A percentile compares a stretch with the other conserved stretches of the same genome.
phyloP scores from a whole-genome alignment of 768 basidiomycete genomes.

The Paxillus involutus region DNA sequence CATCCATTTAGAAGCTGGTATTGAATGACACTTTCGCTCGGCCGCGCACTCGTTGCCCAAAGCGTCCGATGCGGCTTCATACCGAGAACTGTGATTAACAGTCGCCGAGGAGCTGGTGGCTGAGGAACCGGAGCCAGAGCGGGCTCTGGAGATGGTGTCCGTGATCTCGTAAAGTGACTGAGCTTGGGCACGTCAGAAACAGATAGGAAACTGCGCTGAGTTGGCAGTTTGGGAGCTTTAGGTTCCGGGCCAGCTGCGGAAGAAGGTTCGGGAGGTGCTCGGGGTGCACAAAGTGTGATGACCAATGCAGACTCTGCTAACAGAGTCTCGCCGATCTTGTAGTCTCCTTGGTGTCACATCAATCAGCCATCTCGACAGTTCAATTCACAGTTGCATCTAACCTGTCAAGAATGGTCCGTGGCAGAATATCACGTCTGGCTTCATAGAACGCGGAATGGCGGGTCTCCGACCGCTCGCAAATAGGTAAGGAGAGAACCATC shows the following conservation, averaged over 20 bases:
- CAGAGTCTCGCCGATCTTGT: slow-evolving; percentile 56
- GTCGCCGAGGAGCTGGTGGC: slow-evolving; percentile 49
- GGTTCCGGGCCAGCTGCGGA: slow-evolving; percentile 1
- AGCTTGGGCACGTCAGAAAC: slow-evolving; percentile 42
- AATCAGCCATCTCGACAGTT: neutral
- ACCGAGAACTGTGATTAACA: slow-evolving; percentile 56
- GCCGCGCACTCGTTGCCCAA: slow-evolving; percentile 60
- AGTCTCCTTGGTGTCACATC: slow-evolving; percentile 46
- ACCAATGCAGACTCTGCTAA: slow-evolving; percentile 55
- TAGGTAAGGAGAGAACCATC: slow-evolving; percentile 68
- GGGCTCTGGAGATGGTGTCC: slow-evolving; percentile 53
- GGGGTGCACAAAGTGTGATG: slow-evolving; percentile 43
- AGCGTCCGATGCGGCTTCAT: slow-evolving; percentile 59
- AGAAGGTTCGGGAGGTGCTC: slow-evolving; percentile 12
- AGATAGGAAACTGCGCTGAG: slow-evolving; percentile 26
- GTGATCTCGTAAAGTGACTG: slow-evolving; percentile 40
- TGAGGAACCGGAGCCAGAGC: slow-evolving; percentile 39
- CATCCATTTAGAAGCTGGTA: slow-evolving; percentile 63
- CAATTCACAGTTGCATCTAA: slow-evolving; percentile 17
- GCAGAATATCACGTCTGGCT: slow-evolving; percentile 64
- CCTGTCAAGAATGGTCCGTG: slow-evolving; percentile 64
- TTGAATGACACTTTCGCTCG: slow-evolving; percentile 61
- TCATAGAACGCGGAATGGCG: slow-evolving; percentile 60
- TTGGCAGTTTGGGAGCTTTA: slow-evolving; percentile 6
- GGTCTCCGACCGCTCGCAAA: slow-evolving; percentile 62